phyloP scores from a whole-genome alignment of 148 eudicot species.

The Arbutus unedo region DNA sequence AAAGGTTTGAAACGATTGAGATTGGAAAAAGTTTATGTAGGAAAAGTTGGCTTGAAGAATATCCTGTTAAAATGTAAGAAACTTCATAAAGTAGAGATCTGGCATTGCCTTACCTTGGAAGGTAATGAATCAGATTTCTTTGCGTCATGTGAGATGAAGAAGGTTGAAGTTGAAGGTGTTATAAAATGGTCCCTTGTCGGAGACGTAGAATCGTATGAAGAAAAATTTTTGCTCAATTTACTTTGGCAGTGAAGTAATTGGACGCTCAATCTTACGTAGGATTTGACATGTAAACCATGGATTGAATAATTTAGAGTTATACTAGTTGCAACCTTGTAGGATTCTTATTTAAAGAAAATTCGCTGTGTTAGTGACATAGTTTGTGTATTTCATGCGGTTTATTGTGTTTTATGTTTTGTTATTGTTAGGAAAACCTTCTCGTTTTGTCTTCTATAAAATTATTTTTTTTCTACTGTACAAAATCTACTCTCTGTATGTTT shows the following conservation, averaged over 20 bases:
- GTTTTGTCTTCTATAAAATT: background rate
- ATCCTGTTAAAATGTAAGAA: background rate
- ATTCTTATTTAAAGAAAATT: background rate
- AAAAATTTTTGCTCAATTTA: background rate
- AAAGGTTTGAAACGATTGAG: background rate
- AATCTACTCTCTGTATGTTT: too few species aligned
- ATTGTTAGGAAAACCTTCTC: background rate
- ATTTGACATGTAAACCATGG: background rate
- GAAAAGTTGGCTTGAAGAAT: background rate
- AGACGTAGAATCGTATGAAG: background rate
- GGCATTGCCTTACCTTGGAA: background rate
- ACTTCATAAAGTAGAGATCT: background rate
- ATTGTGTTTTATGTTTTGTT: too few species aligned
- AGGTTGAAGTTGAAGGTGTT: background rate
- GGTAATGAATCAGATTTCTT: background rate
- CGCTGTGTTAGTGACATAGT: background rate
- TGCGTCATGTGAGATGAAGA: background rate
- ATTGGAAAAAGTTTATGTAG: background rate
- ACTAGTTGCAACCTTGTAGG: background rate
- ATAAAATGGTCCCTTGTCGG: background rate
- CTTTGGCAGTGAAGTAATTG: background rate
- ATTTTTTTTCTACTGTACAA: background rate
- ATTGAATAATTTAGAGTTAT: background rate
- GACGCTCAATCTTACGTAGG: background rate
- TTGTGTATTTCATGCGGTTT: background rate